These are phyloP conservation scores for Thelonectria olida DNA, from an alignment of 2,329 filamentous ascomycete genomes.

Conservation along the genomic window DNA sequence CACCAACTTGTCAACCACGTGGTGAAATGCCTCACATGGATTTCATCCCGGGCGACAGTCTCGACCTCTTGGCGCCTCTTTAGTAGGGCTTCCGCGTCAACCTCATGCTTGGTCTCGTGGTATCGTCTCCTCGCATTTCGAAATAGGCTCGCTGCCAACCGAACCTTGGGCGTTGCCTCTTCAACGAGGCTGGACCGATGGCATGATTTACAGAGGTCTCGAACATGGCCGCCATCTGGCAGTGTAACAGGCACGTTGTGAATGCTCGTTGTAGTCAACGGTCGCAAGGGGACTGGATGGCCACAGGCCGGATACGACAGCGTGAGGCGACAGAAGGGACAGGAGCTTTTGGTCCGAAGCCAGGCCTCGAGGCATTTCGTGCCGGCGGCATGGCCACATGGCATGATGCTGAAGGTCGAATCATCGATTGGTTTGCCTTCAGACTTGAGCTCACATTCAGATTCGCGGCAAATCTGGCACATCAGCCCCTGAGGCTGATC, in stretches of 20 bases:
- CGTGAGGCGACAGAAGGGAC: conserved; percentile 47
- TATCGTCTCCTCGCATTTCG: conserved; percentile 25
- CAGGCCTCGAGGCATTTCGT: conserved; percentile 41
- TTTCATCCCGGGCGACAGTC: conserved; percentile 30
- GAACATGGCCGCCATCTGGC: conserved; percentile 42
- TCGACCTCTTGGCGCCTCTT: conserved; percentile 31
- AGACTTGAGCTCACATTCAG: conserved; percentile 28
- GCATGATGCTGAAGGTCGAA: conserved; percentile 41
- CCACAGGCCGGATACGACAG: conserved; percentile 42
- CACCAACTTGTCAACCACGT: conserved; percentile 39
- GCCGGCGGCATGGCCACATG: conserved; percentile 49
- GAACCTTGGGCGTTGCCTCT: conserved; percentile 24
- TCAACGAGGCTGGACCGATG: conserved; percentile 15
- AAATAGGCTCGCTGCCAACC: conserved; percentile 21
- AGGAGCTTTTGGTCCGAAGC: conserved; percentile 36
- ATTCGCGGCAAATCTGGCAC: conserved; percentile 41
- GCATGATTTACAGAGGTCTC: conserved; percentile 32
- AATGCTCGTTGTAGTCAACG: conserved; percentile 43
- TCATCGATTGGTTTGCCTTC: conserved; percentile 20
- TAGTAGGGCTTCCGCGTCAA: conserved; percentile 27
- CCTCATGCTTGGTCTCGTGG: conserved; percentile 17
- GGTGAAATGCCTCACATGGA: conserved; percentile 32
- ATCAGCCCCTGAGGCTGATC: conserved; percentile 34
- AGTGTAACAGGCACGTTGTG: conserved; percentile 46
- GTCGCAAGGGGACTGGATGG: conserved; percentile 39